phyloP scores from a whole-genome alignment of 441 rosid genomes.

The Erodium texanum region DNA sequence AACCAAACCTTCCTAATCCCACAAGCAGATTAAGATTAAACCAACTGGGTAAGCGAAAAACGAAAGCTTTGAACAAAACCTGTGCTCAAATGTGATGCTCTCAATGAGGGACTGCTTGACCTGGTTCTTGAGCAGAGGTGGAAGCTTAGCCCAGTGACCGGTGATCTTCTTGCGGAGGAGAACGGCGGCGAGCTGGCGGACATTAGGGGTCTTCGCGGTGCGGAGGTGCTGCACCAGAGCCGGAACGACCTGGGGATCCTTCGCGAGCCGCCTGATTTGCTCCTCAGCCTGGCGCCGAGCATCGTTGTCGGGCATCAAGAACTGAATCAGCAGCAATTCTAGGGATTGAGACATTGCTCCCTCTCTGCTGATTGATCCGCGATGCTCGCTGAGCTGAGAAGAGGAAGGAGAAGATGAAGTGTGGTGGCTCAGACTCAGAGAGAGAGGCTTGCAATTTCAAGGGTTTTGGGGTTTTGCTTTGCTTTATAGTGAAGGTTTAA shows the following conservation, averaged over 20 bases:
- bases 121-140: slow-evolving; percentile 67
- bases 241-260: slow-evolving; percentile 98
- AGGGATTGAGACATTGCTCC: slow-evolving; percentile 79
- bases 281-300: slow-evolving; percentile 98
- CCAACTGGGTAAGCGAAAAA: not conserved
- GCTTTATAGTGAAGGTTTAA: slow-evolving; percentile 7
- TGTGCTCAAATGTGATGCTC: slow-evolving; percentile 93
- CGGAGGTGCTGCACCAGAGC: slow-evolving; percentile 96
- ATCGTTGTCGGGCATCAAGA: slow-evolving; percentile 98
- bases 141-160: slow-evolving; percentile 94
- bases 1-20: not conserved
- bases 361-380: not conserved
- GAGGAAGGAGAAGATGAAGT: no score
- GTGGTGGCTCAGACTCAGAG: not conserved
- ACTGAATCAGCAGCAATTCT: slow-evolving; percentile 82
- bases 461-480: slow-evolving; percentile 5
- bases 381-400: no score
- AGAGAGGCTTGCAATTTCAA: not conserved
- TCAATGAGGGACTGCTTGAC: slow-evolving; percentile 90
- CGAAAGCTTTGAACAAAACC: slow-evolving; percentile 29
- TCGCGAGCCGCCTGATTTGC: slow-evolving; percentile 86
- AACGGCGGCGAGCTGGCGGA: slow-evolving; percentile 98
- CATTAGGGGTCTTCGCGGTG: slow-evolving; percentile 96
- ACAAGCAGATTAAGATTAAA: not conserved
- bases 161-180: slow-evolving; percentile 99